phyloP scores from a whole-genome alignment of 768 basidiomycete genomes.

The Phaffia australis region DNA sequence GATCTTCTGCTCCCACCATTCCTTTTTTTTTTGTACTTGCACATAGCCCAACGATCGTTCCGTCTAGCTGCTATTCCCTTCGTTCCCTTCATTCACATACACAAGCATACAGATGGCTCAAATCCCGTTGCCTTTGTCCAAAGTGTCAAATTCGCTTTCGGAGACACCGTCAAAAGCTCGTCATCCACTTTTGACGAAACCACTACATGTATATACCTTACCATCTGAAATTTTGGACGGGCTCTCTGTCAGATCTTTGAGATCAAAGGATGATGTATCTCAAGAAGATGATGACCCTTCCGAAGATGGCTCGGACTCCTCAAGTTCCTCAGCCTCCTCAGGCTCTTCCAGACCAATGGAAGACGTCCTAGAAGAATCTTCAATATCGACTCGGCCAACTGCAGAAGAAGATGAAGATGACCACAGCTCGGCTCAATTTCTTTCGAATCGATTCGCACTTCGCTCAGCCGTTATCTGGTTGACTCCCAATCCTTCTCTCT shows the following conservation, averaged over 20 bases:
- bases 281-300: constrained; percentile 44
- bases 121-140: no score
- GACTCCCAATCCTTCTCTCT: constrained; percentile 50
- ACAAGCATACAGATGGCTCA: no score
- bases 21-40: no score
- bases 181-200: constrained; percentile 19
- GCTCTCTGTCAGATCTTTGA: constrained; percentile 56
- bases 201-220: constrained; percentile 55
- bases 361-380: constrained; percentile 47
- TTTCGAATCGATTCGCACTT: constrained; percentile 37
- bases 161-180: neutral
- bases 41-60: no score
- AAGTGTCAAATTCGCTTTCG: no score
- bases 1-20: no score
- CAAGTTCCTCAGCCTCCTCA: constrained; percentile 29
- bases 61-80: no score
- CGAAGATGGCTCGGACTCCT: constrained; percentile 71
- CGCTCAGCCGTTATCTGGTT: constrained; percentile 80
- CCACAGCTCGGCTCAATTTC: constrained; percentile 28
- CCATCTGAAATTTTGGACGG: constrained; percentile 58
- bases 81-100: no score
- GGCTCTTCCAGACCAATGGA: constrained; percentile 34
- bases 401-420: constrained; percentile 27
- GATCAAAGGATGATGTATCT: constrained; percentile 33
- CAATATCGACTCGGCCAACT: constrained; percentile 43